Evolutionary conservation across 257 asterid genomes (phyloP).

Genomic region (Petunia secreta): DNA sequence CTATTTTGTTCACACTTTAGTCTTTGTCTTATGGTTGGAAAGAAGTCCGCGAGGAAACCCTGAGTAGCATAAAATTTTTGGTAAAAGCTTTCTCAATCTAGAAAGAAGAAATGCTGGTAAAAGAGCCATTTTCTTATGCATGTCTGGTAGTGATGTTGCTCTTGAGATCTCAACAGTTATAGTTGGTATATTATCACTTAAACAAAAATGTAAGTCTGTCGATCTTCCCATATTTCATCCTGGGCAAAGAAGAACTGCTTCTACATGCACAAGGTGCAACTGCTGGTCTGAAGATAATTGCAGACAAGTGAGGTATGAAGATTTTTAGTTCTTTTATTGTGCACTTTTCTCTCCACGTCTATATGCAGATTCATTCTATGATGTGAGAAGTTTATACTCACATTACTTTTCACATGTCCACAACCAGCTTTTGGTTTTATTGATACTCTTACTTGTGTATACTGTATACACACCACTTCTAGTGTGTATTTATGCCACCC

Average conservation of each 20-base stretch:
- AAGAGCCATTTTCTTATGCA: slow-evolving; percentile 26
- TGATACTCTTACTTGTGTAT: background rate
- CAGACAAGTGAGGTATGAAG: slow-evolving; percentile 82
- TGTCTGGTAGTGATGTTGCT: slow-evolving; percentile 14
- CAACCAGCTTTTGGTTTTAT: background rate
- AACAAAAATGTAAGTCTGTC: slow-evolving; percentile 28
- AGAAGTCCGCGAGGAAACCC: slow-evolving; percentile 63
- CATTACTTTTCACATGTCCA: background rate
- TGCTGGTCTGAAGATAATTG: slow-evolving; percentile 80
- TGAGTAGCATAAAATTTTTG: slow-evolving; percentile 60
- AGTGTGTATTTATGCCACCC: background rate
- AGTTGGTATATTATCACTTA: background rate
- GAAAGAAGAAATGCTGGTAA: slow-evolving; percentile 88
- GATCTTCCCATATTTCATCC: slow-evolving; percentile 28
- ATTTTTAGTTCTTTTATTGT: slow-evolving; percentile 43
- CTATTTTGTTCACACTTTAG: slow-evolving; percentile 41
- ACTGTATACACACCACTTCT: background rate
- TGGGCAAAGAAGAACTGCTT: slow-evolving; percentile 90
- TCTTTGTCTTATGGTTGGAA: slow-evolving; percentile 74
- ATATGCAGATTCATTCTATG: slow-evolving; percentile 4
- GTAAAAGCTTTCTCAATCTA: slow-evolving; percentile 77
- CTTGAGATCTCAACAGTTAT: slow-evolving; percentile 21
- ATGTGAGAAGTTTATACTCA: background rate
- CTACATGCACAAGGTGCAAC: slow-evolving; percentile 92
- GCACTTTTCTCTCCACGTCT: background rate